Conservation (phyloP, 2,329 filamentous ascomycete genomes). For the Aspergillus fructus region DNA sequence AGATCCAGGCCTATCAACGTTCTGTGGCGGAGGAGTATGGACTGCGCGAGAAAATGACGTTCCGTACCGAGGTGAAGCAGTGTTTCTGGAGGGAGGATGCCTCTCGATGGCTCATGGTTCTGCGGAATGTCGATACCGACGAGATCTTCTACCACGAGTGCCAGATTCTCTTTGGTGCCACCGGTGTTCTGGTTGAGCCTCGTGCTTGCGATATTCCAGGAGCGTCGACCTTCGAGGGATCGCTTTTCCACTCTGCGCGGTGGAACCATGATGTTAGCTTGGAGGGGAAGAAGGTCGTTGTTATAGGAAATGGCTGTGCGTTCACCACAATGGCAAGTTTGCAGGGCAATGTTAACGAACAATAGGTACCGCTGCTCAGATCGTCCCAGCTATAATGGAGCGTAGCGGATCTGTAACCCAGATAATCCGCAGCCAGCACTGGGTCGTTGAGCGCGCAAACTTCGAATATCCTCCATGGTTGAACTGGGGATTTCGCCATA, state of each 20-base stretch:
- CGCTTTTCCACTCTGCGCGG: constrained; percentile 26
- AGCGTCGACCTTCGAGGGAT: constrained; percentile 20
- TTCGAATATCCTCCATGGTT: constrained; percentile 31
- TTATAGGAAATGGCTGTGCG: constrained; percentile 37
- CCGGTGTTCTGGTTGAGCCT: constrained; percentile 41
- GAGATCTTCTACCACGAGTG: constrained; percentile 39
- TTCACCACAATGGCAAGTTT: background rate
- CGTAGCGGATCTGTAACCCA: constrained; percentile 56
- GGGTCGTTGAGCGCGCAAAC: constrained; percentile 27
- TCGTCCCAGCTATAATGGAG: constrained; percentile 22
- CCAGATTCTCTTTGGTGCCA: constrained; percentile 52
- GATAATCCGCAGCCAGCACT: constrained; percentile 57
- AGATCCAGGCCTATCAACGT: constrained; percentile 53
- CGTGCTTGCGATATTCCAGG: constrained; percentile 27
- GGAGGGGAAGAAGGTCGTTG: constrained; percentile 26
- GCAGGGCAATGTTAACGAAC: too few relatives aligned
- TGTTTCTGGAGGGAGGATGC: constrained; percentile 52
- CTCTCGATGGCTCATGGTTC: constrained; percentile 45
- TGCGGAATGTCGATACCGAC: constrained; percentile 26
- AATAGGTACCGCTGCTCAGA: constrained; percentile 26
- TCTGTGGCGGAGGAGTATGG: constrained; percentile 49
- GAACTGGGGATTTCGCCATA: constrained; percentile 38
- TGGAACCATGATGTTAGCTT: constrained; percentile 26
- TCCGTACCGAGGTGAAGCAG: constrained; percentile 15
- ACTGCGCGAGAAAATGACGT: constrained; percentile 30